phyloP scores from a whole-genome alignment of 148 eudicot species.

The Fallopia convolvulus region DNA sequence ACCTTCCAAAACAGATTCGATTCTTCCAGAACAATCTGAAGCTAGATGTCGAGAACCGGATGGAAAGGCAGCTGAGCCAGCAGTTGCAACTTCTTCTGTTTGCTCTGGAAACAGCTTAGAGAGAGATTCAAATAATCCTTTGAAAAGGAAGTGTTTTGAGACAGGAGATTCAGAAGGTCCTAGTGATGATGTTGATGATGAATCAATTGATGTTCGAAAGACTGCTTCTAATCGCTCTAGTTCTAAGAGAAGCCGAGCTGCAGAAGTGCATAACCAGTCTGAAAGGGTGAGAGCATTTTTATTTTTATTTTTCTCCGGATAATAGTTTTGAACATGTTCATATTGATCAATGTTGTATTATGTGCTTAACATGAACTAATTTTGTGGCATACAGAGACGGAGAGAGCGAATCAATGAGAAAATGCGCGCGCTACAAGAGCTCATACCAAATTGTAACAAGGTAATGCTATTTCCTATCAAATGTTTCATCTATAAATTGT shows the following conservation, averaged over 20 bases:
- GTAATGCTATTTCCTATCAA: conserved; percentile 24
- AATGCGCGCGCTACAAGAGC: conserved; percentile 97
- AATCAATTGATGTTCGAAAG: conserved; percentile 61
- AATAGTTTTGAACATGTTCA: neutral
- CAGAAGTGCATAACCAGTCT: conserved; percentile 95
- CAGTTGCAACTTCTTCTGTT: conserved; percentile 63
- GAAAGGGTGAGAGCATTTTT: conserved; percentile 61
- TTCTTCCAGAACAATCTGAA: conserved; percentile 23
- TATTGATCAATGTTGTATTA: neutral
- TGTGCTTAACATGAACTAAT: neutral
- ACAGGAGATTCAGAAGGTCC: conserved; percentile 69
- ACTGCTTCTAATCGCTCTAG: conserved; percentile 44
- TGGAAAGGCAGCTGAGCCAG: conserved; percentile 31
- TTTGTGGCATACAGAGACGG: conserved; percentile 51
- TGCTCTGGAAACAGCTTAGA: conserved; percentile 88
- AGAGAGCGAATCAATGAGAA: conserved; percentile 96
- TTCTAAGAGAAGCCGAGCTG: conserved; percentile 95
- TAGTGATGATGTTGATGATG: conserved; percentile 86
- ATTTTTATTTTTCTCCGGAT: no score
- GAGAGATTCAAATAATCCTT: conserved; percentile 52
- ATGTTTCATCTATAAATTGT: neutral
- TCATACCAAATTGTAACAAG: conserved; percentile 97
- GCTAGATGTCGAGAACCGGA: conserved; percentile 17
- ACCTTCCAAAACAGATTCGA: conserved; percentile 14
- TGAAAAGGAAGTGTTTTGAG: conserved; percentile 64